Percentiles rank a stretch among this genome's conserved stretches.
phyloP scores from a whole-genome alignment of 2,329 filamentous ascomycete species.

The Emergomyces pasteurianus region DNA sequence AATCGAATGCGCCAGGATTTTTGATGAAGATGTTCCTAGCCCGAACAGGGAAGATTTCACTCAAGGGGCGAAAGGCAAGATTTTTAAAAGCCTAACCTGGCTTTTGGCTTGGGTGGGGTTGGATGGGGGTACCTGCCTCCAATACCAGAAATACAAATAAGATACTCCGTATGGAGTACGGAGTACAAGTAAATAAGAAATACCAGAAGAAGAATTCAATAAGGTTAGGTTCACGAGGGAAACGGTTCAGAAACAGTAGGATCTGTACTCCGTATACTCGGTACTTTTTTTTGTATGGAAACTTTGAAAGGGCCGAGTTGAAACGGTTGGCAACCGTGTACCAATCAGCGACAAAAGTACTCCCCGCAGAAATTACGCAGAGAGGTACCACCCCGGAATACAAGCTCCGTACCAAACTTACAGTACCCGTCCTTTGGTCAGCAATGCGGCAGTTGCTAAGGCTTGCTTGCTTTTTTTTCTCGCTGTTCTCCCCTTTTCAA shows the following conservation, averaged over 20 bases:
- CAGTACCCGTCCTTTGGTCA: neutral
- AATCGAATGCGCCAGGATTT: neutral
- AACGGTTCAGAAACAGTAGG: too few relatives aligned
- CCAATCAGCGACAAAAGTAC: neutral
- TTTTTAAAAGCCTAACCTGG: neutral
- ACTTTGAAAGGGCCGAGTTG: neutral
- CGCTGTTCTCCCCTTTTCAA: slow-evolving; percentile 3
- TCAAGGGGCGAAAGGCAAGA: neutral
- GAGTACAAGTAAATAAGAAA: neutral
- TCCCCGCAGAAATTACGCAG: neutral
- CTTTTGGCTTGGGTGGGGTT: neutral
- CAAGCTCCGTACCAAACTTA: neutral
- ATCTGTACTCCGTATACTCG: too few relatives aligned
- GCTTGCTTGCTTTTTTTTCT: neutral
- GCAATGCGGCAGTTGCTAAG: neutral
- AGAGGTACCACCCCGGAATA: neutral
- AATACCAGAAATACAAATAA: neutral
- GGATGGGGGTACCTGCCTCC: too few relatives aligned
- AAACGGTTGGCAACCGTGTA: neutral
- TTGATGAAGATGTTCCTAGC: neutral
- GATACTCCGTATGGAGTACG: too few relatives aligned
- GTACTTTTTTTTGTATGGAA: neutral
- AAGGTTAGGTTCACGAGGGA: too few relatives aligned
- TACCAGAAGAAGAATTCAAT: neutral
- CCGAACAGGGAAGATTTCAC: neutral